Evolutionary conservation across 2,329 filamentous ascomycete species (phyloP), one percentile per base, ranked within the genome.

Genomic region (Ceratocystis variospora): DNA sequence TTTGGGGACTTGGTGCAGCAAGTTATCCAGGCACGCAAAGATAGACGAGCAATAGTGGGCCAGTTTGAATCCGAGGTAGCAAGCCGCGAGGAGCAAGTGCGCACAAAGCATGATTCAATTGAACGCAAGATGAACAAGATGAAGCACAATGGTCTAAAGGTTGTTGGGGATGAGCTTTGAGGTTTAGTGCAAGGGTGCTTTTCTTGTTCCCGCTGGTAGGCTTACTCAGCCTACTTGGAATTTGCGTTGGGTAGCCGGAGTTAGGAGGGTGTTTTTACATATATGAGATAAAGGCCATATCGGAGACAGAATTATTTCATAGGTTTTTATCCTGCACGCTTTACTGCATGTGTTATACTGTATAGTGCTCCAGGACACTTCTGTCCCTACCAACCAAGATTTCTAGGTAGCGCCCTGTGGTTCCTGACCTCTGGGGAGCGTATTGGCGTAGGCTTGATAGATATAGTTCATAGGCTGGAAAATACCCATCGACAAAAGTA

Each of bases 401-500:
- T 65, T 84, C 77, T 70, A 89, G 75, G 73, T 89, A 86, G 69
- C 78, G 77, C 5, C 79, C 79, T 31, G 77, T 73, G 71, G 77
- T 79, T 19, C 77, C 73, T 0, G 73, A 66, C 10, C 28, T 46
- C 12, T 33, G 31, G 6, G 65, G 37, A 8, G 63, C 63, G 5
- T 28, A n/a, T 7, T 45, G 25, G 10, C 45, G 55, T 8, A 68
- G 59, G 44, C 53, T 59, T 15, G 37, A 22, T 22, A 68, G 25
- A 55, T 68, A 90, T 10, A 89, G 78, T 76, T 89, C 87, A 71
- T 89, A 89, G 1, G 85, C 85, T 3, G 87, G 87, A 71, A 86
- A 89, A 74, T 89, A 85, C 0, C 79, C 81, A 69, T 84, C 81
- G 37, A 85, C 88, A 74, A 96, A 96, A 61, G 81, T 79, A 66